Base-by-base conservation (phyloP, 495 filamentous ascomycete species). In the Hypoxylon lenormandii region DNA sequence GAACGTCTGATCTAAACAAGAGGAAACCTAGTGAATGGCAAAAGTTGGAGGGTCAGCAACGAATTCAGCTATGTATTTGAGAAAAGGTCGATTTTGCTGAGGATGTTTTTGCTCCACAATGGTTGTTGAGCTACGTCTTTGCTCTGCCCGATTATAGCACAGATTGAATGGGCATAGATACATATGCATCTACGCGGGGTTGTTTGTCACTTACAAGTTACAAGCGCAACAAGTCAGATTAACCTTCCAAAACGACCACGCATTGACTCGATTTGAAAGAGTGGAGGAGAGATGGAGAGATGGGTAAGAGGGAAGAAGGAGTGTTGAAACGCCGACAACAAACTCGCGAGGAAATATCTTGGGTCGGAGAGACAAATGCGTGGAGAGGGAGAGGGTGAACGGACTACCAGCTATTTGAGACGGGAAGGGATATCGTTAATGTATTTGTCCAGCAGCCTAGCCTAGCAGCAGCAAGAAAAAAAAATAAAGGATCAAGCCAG, bases 181-280 rank as follows among this genome's bases (percentile, higher is more conserved):
- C 26, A 65, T 71, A 71, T 71, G 51, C 62, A 66, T 56, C 18
- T 66, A 71, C 16, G 40, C 50, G 68, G 58, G 26, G 54, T 55
- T 53, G 26, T 51, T 55, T 53, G 4, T 16, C 13, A 66, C 57
- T 60, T 61, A 70, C 61, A 38, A 26, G n/a, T 60, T 61, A 70
- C 61, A 38, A 19, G n/a, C 13, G 19, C 33, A 49, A 60, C 22
- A 60, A 50, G 60, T 64, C 42, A 55, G 60, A 21, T 60, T 52
- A 33, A 61, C 43, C 15, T 40, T 53, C 37, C 13, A 7, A 47
- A 13, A 48, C 40, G 40, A 42, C 52, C 52, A 58, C 33, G 42
- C 22, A 63, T 46, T 36, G 57, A 64, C 26, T 45, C 37, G 13
- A 19, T 26, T 19, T 51, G 13, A 51, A 58, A 37, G 45, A 56